Base-by-base conservation (phyloP, 2,329 filamentous ascomycete genomes). In the Nemania diffusa region DNA sequence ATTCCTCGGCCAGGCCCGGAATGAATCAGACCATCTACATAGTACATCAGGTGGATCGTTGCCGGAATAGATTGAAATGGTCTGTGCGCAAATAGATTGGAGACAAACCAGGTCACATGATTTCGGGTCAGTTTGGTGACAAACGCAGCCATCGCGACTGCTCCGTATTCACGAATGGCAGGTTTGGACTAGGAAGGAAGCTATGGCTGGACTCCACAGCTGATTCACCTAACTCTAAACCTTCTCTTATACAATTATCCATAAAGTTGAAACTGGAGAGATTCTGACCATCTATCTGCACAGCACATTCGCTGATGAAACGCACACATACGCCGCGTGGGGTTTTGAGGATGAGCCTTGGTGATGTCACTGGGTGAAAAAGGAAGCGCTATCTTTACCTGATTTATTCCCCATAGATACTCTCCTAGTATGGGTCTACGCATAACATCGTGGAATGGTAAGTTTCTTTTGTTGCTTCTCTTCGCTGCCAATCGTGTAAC, bases 361-460 rank as follows among this genome's bases (percentile, higher is more conserved):
- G 60, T 57, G 61, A 59, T 32, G 53, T 57, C 44, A 51, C 56
- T 29, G 17, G 59, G 15, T 27, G 55, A 58, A 60, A 52, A 51
- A 44, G 20, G 51, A 67, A 57, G 50, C 55, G 52, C 57, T 46
- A 34, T 44, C 29, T 57, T 55, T 44, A 71, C 20, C 57, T 53
- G 13, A 57, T 37, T 37, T 37, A 37, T n/a, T 55, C 3, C 13
- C 26, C 46, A 3, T 29, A 13, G 2, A 64, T n/a, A 56, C 17
- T 42, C 22, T 22, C 40, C 20, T 67, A 85, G 74, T 22, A 94
- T 94, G 91, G 86, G 85, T 17, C 83, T 97, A 71, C 90, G 93
- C 68, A 93, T 97, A 73, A 96, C 92, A 2, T 92, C 91, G 15
- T 95, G 92, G 92, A 95, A 95, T 81, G 92, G 92, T 92, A 79